Percentiles rank a stretch among this genome's conserved stretches.
Conservation (phyloP, 768 basidiomycete species). For the Boletus rubescentipes region DNA sequence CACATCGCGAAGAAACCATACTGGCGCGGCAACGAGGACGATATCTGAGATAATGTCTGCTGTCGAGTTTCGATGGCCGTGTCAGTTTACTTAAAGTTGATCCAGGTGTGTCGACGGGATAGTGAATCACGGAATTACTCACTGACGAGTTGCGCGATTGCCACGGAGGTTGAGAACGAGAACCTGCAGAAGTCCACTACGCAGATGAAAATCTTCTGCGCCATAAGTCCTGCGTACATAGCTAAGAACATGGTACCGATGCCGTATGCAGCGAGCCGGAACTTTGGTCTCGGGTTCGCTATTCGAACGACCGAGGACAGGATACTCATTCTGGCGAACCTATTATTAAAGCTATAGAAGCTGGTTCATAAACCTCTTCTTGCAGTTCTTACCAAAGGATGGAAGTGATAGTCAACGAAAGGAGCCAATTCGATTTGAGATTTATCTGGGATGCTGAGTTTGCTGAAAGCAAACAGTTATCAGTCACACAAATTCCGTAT, state of each 20-base stretch:
- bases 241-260: conserved; percentile 17
- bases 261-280: conserved; percentile 14
- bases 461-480: not conserved
- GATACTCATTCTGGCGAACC: conserved; percentile 30
- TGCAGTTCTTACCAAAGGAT: conserved; percentile 20
- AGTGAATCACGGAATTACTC: conserved; percentile 1
- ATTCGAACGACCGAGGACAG: conserved; percentile 26
- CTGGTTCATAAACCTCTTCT: not conserved
- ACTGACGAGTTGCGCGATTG: conserved; percentile 27
- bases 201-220: conserved; percentile 22
- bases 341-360: not conserved
- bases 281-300: conserved; percentile 9
- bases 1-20: conserved; percentile 16
- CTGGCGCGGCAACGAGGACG: conserved; percentile 17
- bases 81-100: not conserved
- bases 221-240: conserved; percentile 14
- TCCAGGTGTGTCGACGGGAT: not conserved
- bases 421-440: conserved; percentile 13
- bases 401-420: conserved; percentile 18
- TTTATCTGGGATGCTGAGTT: not conserved
- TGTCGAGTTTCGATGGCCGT: not conserved
- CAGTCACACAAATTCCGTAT: not conserved
- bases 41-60: conserved; percentile 25
- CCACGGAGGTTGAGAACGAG: not conserved
- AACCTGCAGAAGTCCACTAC: not conserved